Conservation (phyloP, 202 grass and related monocot species). For the Panicum hallii region DNA sequence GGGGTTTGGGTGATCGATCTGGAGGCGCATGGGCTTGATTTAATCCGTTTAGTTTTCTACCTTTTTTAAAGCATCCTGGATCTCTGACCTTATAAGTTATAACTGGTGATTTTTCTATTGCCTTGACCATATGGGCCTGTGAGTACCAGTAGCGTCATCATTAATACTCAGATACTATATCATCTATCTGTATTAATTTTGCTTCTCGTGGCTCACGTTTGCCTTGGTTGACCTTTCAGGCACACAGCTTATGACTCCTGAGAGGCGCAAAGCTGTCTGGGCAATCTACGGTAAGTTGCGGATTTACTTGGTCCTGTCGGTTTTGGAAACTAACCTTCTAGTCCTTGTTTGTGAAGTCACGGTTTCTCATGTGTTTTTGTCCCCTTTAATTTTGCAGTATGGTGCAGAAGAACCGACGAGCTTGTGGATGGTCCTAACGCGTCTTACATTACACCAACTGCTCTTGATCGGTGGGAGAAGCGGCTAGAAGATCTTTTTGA, state of each 20-base stretch:
- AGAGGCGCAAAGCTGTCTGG: constrained; percentile 94
- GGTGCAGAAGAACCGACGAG: constrained; percentile 98
- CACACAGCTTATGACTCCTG: constrained; percentile 88
- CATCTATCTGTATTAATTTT: constrained; percentile 2
- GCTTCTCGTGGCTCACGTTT: constrained; percentile 14
- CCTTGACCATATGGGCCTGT: neutral
- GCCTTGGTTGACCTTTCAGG: constrained; percentile 55
- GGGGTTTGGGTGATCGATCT: constrained; percentile 4
- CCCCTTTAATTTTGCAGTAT: constrained; percentile 55
- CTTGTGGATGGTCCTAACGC: constrained; percentile 93
- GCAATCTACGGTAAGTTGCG: constrained; percentile 72
- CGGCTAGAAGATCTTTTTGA: constrained; percentile 81
- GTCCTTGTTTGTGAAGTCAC: neutral
- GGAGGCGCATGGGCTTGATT: constrained; percentile 45
- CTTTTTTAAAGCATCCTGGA: neutral
- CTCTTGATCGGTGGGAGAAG: constrained; percentile 91
- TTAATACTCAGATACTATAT: neutral
- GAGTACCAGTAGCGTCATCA: neutral
- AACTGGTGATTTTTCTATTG: neutral
- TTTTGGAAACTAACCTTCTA: neutral
- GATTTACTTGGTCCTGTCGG: neutral
- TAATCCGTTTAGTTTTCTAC: neutral
- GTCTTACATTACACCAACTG: constrained; percentile 77
- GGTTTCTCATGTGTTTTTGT: neutral
- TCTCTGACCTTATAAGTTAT: constrained; percentile 8